Evolutionary conservation across 1,139 yeast genomes (phyloP).

Genomic region (Casaregolazyma lundiana): DNA sequence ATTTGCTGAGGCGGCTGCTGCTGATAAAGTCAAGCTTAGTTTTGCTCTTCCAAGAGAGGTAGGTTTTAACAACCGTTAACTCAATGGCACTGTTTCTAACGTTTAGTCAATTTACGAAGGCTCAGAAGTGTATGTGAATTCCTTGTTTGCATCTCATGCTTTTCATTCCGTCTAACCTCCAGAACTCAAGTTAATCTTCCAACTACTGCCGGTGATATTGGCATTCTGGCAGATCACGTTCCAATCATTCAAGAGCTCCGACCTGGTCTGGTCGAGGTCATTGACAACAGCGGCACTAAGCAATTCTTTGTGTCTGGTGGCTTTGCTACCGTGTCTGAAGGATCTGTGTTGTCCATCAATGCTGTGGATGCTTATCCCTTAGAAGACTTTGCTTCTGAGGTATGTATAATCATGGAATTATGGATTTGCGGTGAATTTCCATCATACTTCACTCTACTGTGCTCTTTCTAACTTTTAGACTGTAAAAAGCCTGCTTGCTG

Average conservation of each 20-base stretch:
- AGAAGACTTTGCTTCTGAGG: constrained; percentile 76
- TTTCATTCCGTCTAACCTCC: constrained; percentile 25
- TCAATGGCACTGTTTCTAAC: neutral
- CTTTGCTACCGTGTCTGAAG: constrained; percentile 94
- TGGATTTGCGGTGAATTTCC: neutral
- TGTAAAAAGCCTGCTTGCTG: constrained; percentile 76
- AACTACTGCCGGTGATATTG: constrained; percentile 93
- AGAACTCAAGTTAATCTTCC: constrained; percentile 93
- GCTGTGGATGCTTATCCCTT: constrained; percentile 96
- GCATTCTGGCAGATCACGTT: constrained; percentile 96
- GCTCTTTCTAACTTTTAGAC: constrained; percentile 33
- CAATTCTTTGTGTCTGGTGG: constrained; percentile 93
- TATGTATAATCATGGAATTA: no score
- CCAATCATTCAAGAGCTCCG: constrained; percentile 96
- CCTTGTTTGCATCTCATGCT: neutral
- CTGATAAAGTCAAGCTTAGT: constrained; percentile 80
- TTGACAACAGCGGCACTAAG: constrained; percentile 74
- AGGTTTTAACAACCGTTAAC: constrained; percentile 9
- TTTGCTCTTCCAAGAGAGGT: constrained; percentile 55
- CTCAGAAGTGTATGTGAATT: constrained; percentile 41
- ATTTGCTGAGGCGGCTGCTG: constrained; percentile 81
- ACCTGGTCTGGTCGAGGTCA: constrained; percentile 93
- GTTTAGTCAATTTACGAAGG: constrained; percentile 38
- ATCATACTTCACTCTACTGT: neutral
- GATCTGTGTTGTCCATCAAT: constrained; percentile 82